phyloP scores from a whole-genome alignment of 1,284 basidiomycete genomes.

The Tylopilus orsonianus region DNA sequence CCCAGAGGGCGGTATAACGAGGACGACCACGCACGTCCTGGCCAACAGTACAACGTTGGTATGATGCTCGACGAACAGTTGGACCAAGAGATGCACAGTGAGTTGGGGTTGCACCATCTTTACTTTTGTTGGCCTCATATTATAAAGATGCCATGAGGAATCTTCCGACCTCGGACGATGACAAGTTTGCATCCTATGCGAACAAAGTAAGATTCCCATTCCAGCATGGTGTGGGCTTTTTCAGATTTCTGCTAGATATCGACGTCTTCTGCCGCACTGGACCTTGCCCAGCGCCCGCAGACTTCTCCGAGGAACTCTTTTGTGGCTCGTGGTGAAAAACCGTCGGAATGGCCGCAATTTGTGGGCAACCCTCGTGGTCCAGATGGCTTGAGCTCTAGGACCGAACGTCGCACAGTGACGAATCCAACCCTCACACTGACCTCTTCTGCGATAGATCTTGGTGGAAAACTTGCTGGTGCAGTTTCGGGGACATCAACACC shows the following conservation, averaged over 20 bases:
- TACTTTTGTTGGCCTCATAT: slow-evolving; percentile 18
- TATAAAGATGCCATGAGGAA: slow-evolving; percentile 84
- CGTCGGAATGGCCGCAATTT: slow-evolving; percentile 94
- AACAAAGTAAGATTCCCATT: slow-evolving; percentile 57
- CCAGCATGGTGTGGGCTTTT: slow-evolving; percentile 1
- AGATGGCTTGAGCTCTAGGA: slow-evolving; percentile 52
- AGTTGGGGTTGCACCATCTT: slow-evolving; percentile 33
- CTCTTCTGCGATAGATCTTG: slow-evolving; percentile 50
- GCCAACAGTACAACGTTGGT: slow-evolving; percentile 70
- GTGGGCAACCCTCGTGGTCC: slow-evolving; percentile 58
- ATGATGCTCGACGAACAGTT: slow-evolving; percentile 89
- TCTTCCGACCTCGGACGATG: slow-evolving; percentile 89
- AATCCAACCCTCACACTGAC: slow-evolving; percentile 69
- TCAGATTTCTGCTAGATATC: slow-evolving; percentile 54
- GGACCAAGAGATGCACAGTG: slow-evolving; percentile 89
- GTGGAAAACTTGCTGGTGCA: slow-evolving; percentile 43
- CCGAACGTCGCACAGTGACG: slow-evolving; percentile 66
- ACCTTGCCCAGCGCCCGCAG: slow-evolving; percentile 87
- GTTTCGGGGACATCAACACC: slow-evolving; percentile 64
- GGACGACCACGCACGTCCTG: slow-evolving; percentile 55
- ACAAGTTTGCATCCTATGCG: slow-evolving; percentile 70
- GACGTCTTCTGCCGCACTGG: slow-evolving; percentile 88
- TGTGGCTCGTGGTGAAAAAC: slow-evolving; percentile 63
- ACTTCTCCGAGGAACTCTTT: slow-evolving; percentile 69
- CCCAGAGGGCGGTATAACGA: slow-evolving; percentile 48